Conservation (phyloP, 148 eudicot species). For the Rhododendron griersonianum region DNA sequence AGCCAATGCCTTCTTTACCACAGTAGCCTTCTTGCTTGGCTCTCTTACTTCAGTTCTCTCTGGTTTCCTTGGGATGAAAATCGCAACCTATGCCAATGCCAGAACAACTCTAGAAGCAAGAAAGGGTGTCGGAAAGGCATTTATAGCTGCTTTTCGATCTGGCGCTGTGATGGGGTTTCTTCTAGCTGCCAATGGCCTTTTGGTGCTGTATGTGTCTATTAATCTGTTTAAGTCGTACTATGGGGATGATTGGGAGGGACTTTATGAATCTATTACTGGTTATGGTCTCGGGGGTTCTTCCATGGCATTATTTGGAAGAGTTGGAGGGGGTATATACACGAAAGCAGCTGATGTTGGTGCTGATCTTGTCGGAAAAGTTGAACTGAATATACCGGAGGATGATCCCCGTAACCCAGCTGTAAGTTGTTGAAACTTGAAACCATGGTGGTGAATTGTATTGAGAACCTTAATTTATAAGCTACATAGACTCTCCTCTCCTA, state of each 20-base stretch:
- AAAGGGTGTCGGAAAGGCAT: constrained; percentile 15
- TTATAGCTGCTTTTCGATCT: constrained; percentile 13
- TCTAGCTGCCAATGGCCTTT: constrained; percentile 20
- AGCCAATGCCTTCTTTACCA: constrained; percentile 16
- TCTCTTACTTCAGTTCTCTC: constrained; percentile 14
- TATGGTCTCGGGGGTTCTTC: constrained; percentile 19
- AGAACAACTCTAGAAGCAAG: constrained; percentile 19
- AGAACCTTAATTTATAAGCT: not conserved
- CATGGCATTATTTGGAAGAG: constrained; percentile 12
- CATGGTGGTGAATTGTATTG: not conserved
- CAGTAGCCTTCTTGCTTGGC: constrained; percentile 20
- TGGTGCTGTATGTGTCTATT: constrained; percentile 9
- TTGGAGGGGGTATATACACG: constrained; percentile 17
- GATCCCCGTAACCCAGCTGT: constrained; percentile 21
- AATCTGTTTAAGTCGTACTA: constrained; percentile 12
- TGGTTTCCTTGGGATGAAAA: constrained; percentile 16
- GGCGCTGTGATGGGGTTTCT: constrained; percentile 22
- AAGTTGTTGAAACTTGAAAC: not conserved
- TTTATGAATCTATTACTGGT: constrained; percentile 16
- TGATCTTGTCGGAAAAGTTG: constrained; percentile 15
- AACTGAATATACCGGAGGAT: constrained; percentile 13
- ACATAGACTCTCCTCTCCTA: not conserved
- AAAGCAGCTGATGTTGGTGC: constrained; percentile 21
- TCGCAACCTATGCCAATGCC: constrained; percentile 18
- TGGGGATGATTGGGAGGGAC: constrained; percentile 21